Evolutionary conservation across 805 yeast genomes (phyloP), one percentile per base, ranked within the genome.

Genomic region (Zygosaccharomyces gambellarensis): DNA sequence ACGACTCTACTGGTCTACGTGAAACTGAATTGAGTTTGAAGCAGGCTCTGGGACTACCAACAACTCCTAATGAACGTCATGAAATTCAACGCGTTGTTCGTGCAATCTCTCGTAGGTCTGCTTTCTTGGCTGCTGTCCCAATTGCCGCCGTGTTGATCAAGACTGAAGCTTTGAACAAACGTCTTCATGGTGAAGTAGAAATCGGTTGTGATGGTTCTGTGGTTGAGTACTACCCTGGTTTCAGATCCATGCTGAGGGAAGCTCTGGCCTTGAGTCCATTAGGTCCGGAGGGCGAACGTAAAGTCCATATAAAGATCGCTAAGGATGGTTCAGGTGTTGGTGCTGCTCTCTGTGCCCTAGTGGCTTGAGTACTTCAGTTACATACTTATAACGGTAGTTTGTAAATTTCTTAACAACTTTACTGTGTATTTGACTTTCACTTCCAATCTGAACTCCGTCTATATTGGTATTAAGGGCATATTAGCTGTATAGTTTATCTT

Each of bases 281-380:
- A 39, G 90, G 90, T 49, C 75, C 85, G 39, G 85, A 86, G 42
- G 81, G 84, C 51, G 88, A 82, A 59, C 81, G 88, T 69, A 82
- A 87, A 61, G 73, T 89, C 41, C 85, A 82, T 58, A 72, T 92
- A 53, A 82, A 82, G 54, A 83, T 90, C 57, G 94, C 97, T 28
- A 87, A 88, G 67, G 98, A 94, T 63, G 98, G 98, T 42, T 85
- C 95, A 49, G 96, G 97, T 52, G 96, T 90, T 39, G 99, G 99
- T 56, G 98, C 97, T 41, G 98, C 98, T 2, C 74, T 92, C 53
- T 88, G 97, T 72, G 97, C 97, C 7, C 64, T 73, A 38, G 71
- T 67, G 14, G 72, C 73, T 12, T 61, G 46, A 45, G 28, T 7
- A 12, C 11, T 14, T 36, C 19, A 12, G 28, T 42, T 19, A 19